These are phyloP conservation scores for Trichomonas gallinae DNA, from an alignment of 208 protist genomes.

Conservation along the genomic window DNA sequence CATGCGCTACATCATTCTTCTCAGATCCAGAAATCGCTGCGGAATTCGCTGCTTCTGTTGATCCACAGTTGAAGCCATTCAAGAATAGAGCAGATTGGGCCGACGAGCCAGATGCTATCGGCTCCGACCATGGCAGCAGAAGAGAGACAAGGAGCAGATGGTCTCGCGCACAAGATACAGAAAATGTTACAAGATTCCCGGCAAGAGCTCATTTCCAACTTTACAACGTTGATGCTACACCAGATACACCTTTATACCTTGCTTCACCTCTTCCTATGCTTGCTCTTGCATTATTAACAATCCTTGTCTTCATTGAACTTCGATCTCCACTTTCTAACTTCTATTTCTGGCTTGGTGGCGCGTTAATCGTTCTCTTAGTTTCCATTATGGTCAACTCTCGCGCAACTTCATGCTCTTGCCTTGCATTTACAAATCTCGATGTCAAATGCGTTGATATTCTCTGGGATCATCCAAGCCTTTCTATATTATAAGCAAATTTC, in stretches of 20 bases:
- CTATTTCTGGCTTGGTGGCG: background rate
- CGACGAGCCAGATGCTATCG: background rate
- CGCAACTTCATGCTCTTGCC: background rate
- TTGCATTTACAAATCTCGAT: background rate
- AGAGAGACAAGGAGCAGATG: background rate
- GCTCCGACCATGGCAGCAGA: background rate
- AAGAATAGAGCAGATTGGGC: background rate
- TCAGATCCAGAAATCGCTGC: background rate
- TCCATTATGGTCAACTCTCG: background rate
- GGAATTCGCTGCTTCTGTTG: background rate
- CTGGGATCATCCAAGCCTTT: constrained; percentile 7
- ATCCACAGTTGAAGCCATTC: background rate
- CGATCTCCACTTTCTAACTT: background rate
- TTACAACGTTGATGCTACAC: background rate
- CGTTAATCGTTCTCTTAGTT: background rate
- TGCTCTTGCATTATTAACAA: background rate
- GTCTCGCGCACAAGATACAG: background rate
- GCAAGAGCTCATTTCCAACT: background rate
- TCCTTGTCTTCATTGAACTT: background rate
- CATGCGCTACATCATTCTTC: background rate
- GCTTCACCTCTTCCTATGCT: background rate
- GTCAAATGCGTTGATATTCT: background rate
- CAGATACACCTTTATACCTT: background rate
- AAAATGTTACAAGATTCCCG: background rate
- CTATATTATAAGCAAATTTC: background rate